Conservation (phyloP, 345 rosid genomes). For the Cardamine chenopodiifolia region DNA sequence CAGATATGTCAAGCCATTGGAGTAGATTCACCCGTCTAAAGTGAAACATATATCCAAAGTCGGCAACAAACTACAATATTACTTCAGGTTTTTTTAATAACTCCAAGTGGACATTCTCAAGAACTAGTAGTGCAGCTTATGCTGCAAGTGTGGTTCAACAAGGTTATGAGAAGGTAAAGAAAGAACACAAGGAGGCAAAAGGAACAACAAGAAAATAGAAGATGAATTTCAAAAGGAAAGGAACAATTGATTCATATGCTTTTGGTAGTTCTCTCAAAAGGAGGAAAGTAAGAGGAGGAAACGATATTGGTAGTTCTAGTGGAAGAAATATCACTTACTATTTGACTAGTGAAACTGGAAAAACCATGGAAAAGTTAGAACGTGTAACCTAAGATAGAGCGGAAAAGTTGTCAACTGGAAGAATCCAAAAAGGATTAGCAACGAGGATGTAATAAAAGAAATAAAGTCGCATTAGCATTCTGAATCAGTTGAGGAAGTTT, state of each 20-base stretch:
- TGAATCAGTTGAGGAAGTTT: constrained; percentile 4
- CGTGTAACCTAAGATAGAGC: constrained; percentile 42
- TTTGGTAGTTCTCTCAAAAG: constrained; percentile 48
- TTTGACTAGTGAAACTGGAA: constrained; percentile 33
- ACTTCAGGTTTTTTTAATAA: constrained; percentile 42
- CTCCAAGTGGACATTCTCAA: constrained; percentile 52
- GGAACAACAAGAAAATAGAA: constrained; percentile 49
- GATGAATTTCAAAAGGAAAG: constrained; percentile 50
- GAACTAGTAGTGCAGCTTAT: constrained; percentile 54
- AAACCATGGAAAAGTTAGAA: constrained; percentile 21
- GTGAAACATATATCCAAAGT: constrained; percentile 46
- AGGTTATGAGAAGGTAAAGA: constrained; percentile 57
- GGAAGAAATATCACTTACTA: constrained; percentile 42
- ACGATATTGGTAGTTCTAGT: constrained; percentile 28
- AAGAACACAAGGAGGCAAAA: constrained; percentile 63
- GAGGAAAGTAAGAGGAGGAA: constrained; percentile 54
- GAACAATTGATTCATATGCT: constrained; percentile 28
- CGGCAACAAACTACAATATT: constrained; percentile 37
- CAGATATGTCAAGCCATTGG: constrained; percentile 53
- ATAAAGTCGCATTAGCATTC: constrained; percentile 16
- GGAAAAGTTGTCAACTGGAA: constrained; percentile 44
- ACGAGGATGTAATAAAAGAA: constrained; percentile 27
- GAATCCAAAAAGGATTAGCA: constrained; percentile 46
- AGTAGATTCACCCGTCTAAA: constrained; percentile 47
- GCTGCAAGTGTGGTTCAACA: constrained; percentile 63